Evolutionary conservation across 1,284 basidiomycete species (phyloP).

Genomic region (Boletus holoroseus): DNA sequence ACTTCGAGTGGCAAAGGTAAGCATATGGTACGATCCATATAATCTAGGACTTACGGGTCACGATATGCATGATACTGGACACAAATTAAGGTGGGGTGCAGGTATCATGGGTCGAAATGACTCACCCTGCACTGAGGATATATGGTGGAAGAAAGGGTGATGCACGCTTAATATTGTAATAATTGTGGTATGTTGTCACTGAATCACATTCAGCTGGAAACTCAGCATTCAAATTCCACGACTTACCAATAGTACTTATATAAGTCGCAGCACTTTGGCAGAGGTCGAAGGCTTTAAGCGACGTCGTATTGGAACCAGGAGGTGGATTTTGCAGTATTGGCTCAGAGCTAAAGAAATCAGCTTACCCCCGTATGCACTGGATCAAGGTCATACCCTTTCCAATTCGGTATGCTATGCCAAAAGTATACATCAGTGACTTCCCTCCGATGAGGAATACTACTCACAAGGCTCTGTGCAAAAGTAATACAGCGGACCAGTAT

Average conservation of each 20-base stretch:
- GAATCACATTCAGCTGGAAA: slow-evolving; percentile 12
- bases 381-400: slow-evolving; percentile 45
- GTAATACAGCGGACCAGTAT: slow-evolving; percentile 72
- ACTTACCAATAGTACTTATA: slow-evolving; percentile 62
- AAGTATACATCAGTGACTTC: slow-evolving; percentile 5
- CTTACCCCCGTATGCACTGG: not conserved
- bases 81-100: slow-evolving; percentile 9
- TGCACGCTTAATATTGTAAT: slow-evolving; percentile 56
- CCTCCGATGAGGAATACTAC: slow-evolving; percentile 29
- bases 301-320: slow-evolving; percentile 29
- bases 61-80: slow-evolving; percentile 74
- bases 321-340: slow-evolving; percentile 40
- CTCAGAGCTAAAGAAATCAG: slow-evolving; percentile 36
- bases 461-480: slow-evolving; percentile 79
- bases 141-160: slow-evolving; percentile 72
- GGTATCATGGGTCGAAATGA: slow-evolving; percentile 7
- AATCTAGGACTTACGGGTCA: slow-evolving; percentile 51
- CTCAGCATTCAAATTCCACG: not conserved
- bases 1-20: slow-evolving; percentile 41
- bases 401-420: slow-evolving; percentile 55
- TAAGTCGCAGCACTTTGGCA: slow-evolving; percentile 74
- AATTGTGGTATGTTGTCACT: slow-evolving; percentile 59
- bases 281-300: slow-evolving; percentile 66
- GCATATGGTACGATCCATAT: not conserved
- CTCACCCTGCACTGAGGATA: slow-evolving; percentile 71